phyloP scores from a whole-genome alignment of 345 rosid species.

The Geranium brycei region DNA sequence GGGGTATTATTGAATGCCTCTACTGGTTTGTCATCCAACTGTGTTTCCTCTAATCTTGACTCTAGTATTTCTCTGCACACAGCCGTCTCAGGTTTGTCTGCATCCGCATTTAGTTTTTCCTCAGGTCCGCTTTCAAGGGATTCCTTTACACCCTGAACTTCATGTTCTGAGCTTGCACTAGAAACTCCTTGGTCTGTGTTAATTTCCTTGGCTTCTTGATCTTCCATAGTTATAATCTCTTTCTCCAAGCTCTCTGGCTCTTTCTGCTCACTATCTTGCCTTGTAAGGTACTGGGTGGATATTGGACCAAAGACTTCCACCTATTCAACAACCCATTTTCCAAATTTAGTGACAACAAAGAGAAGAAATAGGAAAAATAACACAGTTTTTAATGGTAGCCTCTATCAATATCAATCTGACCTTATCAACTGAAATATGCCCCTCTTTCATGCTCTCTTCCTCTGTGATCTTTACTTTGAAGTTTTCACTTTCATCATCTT shows the following conservation, averaged over 20 bases:
- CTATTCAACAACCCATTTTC: conserved; percentile 15
- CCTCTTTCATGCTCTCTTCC: conserved; percentile 9
- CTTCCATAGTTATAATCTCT: not conserved
- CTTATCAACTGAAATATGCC: conserved; percentile 13
- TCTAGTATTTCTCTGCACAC: not conserved
- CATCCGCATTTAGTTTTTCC: conserved; percentile 5
- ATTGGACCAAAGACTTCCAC: conserved; percentile 9
- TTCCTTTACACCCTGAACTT: conserved; percentile 7
- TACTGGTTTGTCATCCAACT: not conserved
- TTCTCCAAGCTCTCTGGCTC: conserved; percentile 2
- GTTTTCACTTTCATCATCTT: conserved; percentile 14
- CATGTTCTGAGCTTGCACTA: not conserved
- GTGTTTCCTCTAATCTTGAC: not conserved
- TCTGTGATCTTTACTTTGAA: conserved; percentile 12
- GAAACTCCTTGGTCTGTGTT: conserved; percentile 5
- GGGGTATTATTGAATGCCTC: not conserved
- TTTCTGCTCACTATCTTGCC: conserved; percentile 16
- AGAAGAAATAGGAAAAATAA: conserved; percentile 3
- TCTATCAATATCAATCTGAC: conserved; percentile 8
- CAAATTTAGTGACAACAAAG: conserved; percentile 2
- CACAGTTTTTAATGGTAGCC: not conserved
- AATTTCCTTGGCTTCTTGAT: not conserved
- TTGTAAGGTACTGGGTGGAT: conserved; percentile 11
- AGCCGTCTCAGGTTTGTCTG: not conserved
- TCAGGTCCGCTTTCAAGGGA: conserved; percentile 3